These are phyloP conservation scores for Nannizziopsis arthrosporioides DNA, from an alignment of 2,329 filamentous ascomycete species.

Conservation along the genomic window DNA sequence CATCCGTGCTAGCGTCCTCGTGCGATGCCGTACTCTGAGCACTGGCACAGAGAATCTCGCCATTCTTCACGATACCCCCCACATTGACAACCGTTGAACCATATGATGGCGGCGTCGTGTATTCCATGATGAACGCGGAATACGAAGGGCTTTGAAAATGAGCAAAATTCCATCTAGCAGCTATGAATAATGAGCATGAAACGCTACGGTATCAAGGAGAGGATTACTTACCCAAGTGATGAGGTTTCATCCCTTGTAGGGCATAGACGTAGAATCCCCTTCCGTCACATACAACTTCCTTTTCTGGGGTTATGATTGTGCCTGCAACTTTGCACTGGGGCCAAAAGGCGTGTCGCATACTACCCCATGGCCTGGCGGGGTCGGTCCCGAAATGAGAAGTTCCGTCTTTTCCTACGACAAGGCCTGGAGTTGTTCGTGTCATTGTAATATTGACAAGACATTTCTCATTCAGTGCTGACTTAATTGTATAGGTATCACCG, in stretches of 20 bases:
- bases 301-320: slow-evolving; percentile 69
- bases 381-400: slow-evolving; percentile 80
- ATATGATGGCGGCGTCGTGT: slow-evolving; percentile 85
- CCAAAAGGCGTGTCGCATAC: slow-evolving; percentile 90
- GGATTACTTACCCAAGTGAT: slow-evolving; percentile 60
- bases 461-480: slow-evolving; percentile 70
- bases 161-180: slow-evolving; percentile 83
- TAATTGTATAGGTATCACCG: slow-evolving; percentile 72
- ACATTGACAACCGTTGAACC: slow-evolving; percentile 73
- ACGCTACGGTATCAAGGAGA: neutral
- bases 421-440: slow-evolving; percentile 63
- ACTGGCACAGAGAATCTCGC: slow-evolving; percentile 64
- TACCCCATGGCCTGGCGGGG: slow-evolving; percentile 73
- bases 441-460: slow-evolving; percentile 79
- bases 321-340: slow-evolving; percentile 73
- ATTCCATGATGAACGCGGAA: slow-evolving; percentile 92
- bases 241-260: slow-evolving; percentile 96
- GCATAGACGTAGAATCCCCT: slow-evolving; percentile 70
- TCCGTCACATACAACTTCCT: slow-evolving; percentile 66
- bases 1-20: slow-evolving; percentile 56
- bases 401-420: slow-evolving; percentile 73
- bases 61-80: slow-evolving; percentile 69
- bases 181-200: slow-evolving; percentile 25
- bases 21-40: slow-evolving; percentile 56
- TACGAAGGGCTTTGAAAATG: slow-evolving; percentile 80